These are phyloP conservation scores for Neopestalotiopsis sp. DNA, from an alignment of 2,329 filamentous ascomycete species.

Conservation along the genomic window DNA sequence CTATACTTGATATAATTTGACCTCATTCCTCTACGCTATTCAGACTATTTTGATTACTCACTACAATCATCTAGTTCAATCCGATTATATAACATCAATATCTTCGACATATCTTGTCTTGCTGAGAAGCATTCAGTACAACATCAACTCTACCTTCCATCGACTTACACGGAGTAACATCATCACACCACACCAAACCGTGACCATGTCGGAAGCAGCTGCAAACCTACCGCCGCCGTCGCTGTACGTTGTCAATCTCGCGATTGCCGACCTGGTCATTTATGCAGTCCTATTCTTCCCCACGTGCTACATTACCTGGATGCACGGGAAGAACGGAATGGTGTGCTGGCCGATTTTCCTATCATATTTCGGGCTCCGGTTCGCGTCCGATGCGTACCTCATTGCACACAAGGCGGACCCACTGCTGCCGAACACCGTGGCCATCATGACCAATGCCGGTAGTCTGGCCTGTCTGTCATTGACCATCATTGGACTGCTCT, in stretches of 20 bases:
- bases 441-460: slow-evolving; percentile 12
- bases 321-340: slow-evolving; percentile 7
- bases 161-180: not conserved
- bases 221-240: slow-evolving; percentile 1
- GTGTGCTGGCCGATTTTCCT: slow-evolving; percentile 13
- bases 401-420: slow-evolving; percentile 6
- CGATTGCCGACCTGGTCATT: slow-evolving; percentile 10
- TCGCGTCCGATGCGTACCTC: slow-evolving; percentile 5
- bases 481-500: slow-evolving; percentile 3
- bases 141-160: not conserved
- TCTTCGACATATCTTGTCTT: not conserved
- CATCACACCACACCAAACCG: not conserved
- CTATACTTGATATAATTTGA: not conserved
- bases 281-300: slow-evolving; percentile 12
- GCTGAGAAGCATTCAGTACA: not conserved
- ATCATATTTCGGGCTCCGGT: slow-evolving; percentile 2
- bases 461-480: slow-evolving; percentile 9
- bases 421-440: slow-evolving; percentile 6
- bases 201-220: not conserved
- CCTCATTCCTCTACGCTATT: not conserved
- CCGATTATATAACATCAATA: not conserved
- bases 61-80: not conserved
- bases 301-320: slow-evolving; percentile 6
- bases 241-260: slow-evolving; percentile 3
- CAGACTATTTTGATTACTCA: not conserved